Evolutionary conservation across 176 grass and related monocot species (phyloP), one percentile per base, ranked within the genome.

Genomic region (Triticum urartu): DNA sequence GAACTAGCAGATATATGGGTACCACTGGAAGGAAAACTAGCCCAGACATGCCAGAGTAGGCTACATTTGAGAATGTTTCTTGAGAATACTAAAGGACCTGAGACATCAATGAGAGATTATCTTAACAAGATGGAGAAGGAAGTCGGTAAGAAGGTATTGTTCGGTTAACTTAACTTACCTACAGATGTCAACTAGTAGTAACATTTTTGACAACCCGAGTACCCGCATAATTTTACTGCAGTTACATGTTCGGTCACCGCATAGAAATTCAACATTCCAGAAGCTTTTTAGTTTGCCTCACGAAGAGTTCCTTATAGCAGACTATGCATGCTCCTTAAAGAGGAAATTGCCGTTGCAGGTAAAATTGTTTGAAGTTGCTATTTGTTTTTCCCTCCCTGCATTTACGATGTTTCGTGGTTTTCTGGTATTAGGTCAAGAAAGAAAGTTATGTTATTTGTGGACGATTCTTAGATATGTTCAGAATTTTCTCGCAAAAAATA

Each of bases 231-330:
- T 33, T 50, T 11, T 84, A 25, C 75, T 85, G 69, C 86, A 98
- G 93, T 92, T 95, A 81, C 89, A 82, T 61, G 80, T 90, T 82
- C 90, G 83, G 17, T 94, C 96, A 10, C 88, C 88, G 14, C 89
- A 95, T 72, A 92, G 93, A 84, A 98, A 98, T 74, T 94, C 84
- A 20, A 87, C 86, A 15, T 98, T 98, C 54, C 91, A 94, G 82
- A 98, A 92, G 86, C 72, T 95, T 83, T 95, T 98, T 82, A 56
- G 42, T 68, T 79, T 98, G 47, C 96, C 91, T 22, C 64, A 92
- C 2, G 93, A 94, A 79, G 95, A 98, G 87, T 98, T 95, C 85
- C 91, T 98, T 68, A 92, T 98, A 86, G 91, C 91, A n/a, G 96
- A 95, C 73, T 98, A 92, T 68, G 88, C 84, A 1, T 98, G 96